These are phyloP conservation scores for Fusarium nanum DNA, from an alignment of 2,329 filamentous ascomycete genomes.

Conservation along the genomic window DNA sequence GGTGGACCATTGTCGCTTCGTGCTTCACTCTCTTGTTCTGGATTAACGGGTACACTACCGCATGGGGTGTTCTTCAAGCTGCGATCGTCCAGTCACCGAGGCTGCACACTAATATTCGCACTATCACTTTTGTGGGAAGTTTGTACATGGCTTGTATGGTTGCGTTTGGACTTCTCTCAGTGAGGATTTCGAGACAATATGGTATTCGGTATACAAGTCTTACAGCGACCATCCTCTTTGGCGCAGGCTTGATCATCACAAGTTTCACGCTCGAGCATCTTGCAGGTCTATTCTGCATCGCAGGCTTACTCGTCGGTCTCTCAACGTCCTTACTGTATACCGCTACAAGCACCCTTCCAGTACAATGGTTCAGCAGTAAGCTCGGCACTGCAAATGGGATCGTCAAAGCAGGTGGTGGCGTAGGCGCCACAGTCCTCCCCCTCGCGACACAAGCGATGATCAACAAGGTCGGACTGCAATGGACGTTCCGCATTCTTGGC, in stretches of 20 bases:
- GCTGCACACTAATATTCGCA: not conserved
- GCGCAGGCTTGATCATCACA: not conserved
- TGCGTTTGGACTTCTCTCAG: not conserved
- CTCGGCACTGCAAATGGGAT: slow-evolving; percentile 14
- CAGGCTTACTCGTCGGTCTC: not conserved
- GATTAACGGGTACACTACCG: slow-evolving; percentile 1
- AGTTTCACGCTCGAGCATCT: slow-evolving; percentile 6
- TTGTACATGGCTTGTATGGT: slow-evolving; percentile 2
- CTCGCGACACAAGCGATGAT: not conserved
- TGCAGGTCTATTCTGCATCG: not conserved
- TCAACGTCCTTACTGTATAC: not conserved
- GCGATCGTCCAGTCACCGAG: not conserved
- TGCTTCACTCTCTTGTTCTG: slow-evolving; percentile 3
- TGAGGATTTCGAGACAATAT: not conserved
- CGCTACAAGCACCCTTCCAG: not conserved
- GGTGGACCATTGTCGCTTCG: slow-evolving; percentile 4
- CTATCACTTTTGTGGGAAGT: slow-evolving; percentile 8
- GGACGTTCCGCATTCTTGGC: slow-evolving; percentile 5
- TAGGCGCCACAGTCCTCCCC: not conserved
- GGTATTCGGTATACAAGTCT: not conserved
- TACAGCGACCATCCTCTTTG: not conserved
- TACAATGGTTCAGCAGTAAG: slow-evolving; percentile 4
- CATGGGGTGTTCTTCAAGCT: slow-evolving; percentile 15
- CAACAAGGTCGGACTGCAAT: not conserved
- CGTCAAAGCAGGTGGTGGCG: slow-evolving; percentile 11